Percentiles rank a stretch among this genome's conserved stretches.
These are phyloP conservation scores for Afroboletus lepidellus DNA, from an alignment of 1,284 basidiomycete species.

Conservation along the genomic window DNA sequence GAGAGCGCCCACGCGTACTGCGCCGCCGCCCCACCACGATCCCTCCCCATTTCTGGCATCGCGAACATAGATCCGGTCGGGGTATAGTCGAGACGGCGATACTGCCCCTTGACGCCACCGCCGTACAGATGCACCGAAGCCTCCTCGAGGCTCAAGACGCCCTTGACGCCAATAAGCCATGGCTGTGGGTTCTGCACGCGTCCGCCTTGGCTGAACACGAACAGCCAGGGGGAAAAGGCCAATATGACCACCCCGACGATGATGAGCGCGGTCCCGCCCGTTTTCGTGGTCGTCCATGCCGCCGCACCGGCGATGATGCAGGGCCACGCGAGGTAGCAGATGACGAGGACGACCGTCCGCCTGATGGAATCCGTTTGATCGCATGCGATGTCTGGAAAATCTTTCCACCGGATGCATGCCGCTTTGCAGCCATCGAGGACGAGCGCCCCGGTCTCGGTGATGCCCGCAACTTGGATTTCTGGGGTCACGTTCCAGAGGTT, in stretches of 20 bases:
- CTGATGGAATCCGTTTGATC: too few species aligned
- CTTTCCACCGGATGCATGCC: not conserved
- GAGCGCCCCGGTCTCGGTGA: not conserved
- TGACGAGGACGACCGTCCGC: not conserved
- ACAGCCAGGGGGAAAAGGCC: not conserved
- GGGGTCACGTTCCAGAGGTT: not conserved
- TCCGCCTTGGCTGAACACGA: not conserved
- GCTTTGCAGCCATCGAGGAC: not conserved
- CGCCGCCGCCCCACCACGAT: slow-evolving; percentile 17
- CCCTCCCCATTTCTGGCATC: slow-evolving; percentile 1
- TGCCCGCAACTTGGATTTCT: not conserved
- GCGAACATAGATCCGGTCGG: slow-evolving; percentile 23
- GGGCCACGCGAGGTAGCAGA: too few species aligned
- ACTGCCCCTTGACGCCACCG: slow-evolving; percentile 1
- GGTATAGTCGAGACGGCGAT: slow-evolving; percentile 22
- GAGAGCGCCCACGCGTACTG: slow-evolving; percentile 5
- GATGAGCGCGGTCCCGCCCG: not conserved
- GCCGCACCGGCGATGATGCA: too few species aligned
- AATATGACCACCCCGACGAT: not conserved
- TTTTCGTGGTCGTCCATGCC: too few species aligned
- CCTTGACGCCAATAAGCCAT: not conserved
- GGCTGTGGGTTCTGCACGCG: not conserved
- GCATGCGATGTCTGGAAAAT: not conserved
- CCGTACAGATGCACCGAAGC: slow-evolving; percentile 21
- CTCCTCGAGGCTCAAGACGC: slow-evolving; percentile 5